phyloP scores from a whole-genome alignment of 305 asterid genomes.

The Striga hermonthica region DNA sequence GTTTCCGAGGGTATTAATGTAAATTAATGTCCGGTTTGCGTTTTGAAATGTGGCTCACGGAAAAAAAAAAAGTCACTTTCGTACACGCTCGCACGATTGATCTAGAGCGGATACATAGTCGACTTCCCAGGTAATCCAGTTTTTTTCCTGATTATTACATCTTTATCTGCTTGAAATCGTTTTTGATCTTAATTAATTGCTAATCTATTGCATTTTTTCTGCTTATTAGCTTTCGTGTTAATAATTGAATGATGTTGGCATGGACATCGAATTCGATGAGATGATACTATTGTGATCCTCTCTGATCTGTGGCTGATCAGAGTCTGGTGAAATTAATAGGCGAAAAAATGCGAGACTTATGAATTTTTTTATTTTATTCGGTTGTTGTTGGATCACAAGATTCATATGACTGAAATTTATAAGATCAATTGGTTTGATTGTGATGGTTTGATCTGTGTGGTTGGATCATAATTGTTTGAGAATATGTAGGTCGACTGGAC shows the following conservation, averaged over 20 bases:
- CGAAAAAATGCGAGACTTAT: conserved; percentile 8
- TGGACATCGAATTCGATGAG: not conserved
- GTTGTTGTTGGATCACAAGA: conserved; percentile 22
- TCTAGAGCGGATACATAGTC: conserved; percentile 13
- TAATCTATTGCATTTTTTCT: not conserved
- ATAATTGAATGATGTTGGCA: conserved; percentile 15
- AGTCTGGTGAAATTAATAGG: conserved; percentile 11
- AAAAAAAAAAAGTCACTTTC: conserved; percentile 23
- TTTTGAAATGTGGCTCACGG: conserved; percentile 12
- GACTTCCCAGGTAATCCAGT: conserved; percentile 22
- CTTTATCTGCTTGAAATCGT: conserved; percentile 13
- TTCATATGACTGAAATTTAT: conserved; percentile 15
- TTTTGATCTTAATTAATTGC: conserved; percentile 17
- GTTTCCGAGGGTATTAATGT: conserved; percentile 10
- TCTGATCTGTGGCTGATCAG: conserved; percentile 30
- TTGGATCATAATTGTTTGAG: conserved; percentile 4
- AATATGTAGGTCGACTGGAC: not conserved
- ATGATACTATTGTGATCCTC: conserved; percentile 24
- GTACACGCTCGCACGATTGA: conserved; percentile 26
- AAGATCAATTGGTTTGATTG: conserved; percentile 2
- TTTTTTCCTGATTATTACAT: conserved; percentile 4
- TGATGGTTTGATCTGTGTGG: conserved; percentile 18
- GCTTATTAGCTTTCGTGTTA: not conserved
- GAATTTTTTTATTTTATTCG: conserved; percentile 25
- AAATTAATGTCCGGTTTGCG: conserved; percentile 8